These are phyloP conservation scores for Fusarium burgessii DNA, from an alignment of 2,329 filamentous ascomycete species.

Conservation along the genomic window DNA sequence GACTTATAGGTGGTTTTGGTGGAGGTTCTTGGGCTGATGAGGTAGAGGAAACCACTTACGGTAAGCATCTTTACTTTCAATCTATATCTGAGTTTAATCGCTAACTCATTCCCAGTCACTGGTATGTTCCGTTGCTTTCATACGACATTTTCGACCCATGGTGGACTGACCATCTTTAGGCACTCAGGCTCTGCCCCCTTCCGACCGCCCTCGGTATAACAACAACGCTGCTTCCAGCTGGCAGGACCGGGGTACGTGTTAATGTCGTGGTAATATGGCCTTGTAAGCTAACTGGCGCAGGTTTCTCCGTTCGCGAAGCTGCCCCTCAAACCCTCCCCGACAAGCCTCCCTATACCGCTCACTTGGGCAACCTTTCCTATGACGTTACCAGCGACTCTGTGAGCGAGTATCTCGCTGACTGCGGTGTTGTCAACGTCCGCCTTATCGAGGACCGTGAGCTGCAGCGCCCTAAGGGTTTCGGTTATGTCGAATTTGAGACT, in stretches of 20 bases:
- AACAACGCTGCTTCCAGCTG: slow-evolving; percentile 52
- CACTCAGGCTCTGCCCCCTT: slow-evolving; percentile 67
- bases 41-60: slow-evolving; percentile 84
- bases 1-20: slow-evolving; percentile 60
- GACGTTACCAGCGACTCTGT: slow-evolving; percentile 89
- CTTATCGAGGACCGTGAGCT: slow-evolving; percentile 97
- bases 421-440: slow-evolving; percentile 88
- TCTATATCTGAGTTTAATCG: slow-evolving; percentile 34
- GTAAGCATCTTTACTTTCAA: slow-evolving; percentile 63
- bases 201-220: slow-evolving; percentile 58
- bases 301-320: slow-evolving; percentile 75
- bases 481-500: slow-evolving; percentile 93
- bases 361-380: slow-evolving; percentile 96
- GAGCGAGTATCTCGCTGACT: slow-evolving; percentile 85
- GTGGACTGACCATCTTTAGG: slow-evolving; percentile 54
- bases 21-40: slow-evolving; percentile 97
- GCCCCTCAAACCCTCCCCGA: slow-evolving; percentile 81
- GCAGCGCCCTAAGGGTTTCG: slow-evolving; percentile 95
- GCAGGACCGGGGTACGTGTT: slow-evolving; percentile 59
- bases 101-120: slow-evolving; percentile 51
- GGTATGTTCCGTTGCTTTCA: slow-evolving; percentile 49
- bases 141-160: slow-evolving; percentile 19
- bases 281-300: slow-evolving; percentile 52
- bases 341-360: slow-evolving; percentile 94
- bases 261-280: background rate